Evolutionary conservation across 108 stramenopile genomes (phyloP).

Genomic region (Cyclostephanos tholiformis): DNA sequence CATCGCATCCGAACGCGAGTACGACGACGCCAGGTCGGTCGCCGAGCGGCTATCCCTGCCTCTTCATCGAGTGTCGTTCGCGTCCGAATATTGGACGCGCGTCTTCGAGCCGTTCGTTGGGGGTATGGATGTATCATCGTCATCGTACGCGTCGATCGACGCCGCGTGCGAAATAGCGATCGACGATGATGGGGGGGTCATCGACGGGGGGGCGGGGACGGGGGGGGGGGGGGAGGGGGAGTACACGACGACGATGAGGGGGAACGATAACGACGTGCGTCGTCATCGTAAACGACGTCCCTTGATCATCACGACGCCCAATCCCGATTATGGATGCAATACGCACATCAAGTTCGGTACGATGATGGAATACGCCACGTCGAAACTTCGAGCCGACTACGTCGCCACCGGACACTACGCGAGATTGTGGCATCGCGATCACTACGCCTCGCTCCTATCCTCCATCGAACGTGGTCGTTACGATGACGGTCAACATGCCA

Average conservation of each 20-base stretch:
- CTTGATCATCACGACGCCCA: slow-evolving; percentile 63
- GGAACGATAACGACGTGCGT: not conserved
- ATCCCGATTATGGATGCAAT: slow-evolving; percentile 95
- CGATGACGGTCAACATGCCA: not conserved
- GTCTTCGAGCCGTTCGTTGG: slow-evolving; percentile 92
- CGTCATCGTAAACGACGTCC: not conserved
- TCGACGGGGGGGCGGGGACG: not conserved
- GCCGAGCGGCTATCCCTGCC: slow-evolving; percentile 78
- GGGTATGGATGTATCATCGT: slow-evolving; percentile 26
- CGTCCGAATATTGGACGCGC: slow-evolving; percentile 87
- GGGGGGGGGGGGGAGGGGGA: not conserved
- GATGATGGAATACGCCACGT: slow-evolving; percentile 69
- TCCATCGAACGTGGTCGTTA: not conserved
- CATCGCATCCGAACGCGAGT: slow-evolving; percentile 70
- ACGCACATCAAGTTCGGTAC: slow-evolving; percentile 91
- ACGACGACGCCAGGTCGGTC: slow-evolving; percentile 81
- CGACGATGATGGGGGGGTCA: no score
- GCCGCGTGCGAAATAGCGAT: no score
- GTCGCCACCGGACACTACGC: slow-evolving; percentile 96
- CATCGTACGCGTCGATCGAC: no score
- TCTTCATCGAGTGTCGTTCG: slow-evolving; percentile 75
- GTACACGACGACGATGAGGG: no score
- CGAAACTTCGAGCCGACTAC: slow-evolving; percentile 53
- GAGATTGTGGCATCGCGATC: slow-evolving; percentile 64
- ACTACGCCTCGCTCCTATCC: not conserved